phyloP scores from a whole-genome alignment of 2,329 filamentous ascomycete genomes.

The Neurospora crassa region DNA sequence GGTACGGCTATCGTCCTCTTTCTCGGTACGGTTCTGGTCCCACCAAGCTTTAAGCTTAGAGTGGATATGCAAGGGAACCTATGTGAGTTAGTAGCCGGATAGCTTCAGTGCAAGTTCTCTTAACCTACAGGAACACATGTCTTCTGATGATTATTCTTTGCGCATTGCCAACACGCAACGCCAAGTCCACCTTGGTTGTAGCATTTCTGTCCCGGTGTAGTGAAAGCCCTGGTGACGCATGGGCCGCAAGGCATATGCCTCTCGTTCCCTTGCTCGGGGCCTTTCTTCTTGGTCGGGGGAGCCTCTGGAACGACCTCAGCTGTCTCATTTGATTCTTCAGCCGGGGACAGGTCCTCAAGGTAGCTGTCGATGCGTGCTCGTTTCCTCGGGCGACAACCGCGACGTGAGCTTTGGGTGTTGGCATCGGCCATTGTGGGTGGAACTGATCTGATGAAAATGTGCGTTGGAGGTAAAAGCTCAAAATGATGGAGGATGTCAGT shows the following conservation, averaged over 20 bases:
- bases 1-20: neutral
- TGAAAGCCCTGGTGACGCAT: neutral
- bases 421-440: neutral
- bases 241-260: neutral
- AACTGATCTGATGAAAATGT: neutral
- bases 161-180: neutral
- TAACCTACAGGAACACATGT: neutral
- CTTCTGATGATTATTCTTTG: neutral
- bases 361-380: neutral
- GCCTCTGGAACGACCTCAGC: neutral
- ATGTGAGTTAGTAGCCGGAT: neutral
- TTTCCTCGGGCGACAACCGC: neutral
- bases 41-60: neutral
- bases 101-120: neutral
- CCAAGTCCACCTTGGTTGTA: neutral
- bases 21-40: neutral
- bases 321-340: neutral
- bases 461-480: neutral
- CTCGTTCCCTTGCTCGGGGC: neutral
- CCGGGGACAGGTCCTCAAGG: neutral
- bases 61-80: neutral
- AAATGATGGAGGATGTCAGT: neutral
- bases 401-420: neutral
- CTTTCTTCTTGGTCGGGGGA: neutral
- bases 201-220: neutral